These are phyloP conservation scores for Orbilia javanica DNA, from an alignment of 2,329 filamentous ascomycete species.

Conservation along the genomic window DNA sequence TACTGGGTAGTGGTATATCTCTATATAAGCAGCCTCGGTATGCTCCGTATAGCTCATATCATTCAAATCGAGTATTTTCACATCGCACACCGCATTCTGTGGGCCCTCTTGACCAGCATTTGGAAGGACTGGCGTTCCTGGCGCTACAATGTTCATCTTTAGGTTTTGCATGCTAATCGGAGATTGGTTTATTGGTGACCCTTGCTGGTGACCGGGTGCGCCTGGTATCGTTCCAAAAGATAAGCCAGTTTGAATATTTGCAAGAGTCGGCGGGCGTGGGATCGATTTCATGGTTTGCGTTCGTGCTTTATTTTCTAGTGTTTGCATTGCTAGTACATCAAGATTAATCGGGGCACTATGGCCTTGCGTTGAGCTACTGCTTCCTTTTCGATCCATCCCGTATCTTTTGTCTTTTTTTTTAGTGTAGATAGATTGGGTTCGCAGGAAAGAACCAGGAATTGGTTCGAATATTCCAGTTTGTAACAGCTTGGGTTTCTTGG, in stretches of 20 bases:
- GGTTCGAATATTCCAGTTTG: too few relatives aligned
- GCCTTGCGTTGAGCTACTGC: neutral
- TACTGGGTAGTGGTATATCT: conserved; percentile 36
- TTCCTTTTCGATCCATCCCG: neutral
- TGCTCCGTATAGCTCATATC: conserved; percentile 17
- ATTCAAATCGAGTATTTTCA: conserved; percentile 7
- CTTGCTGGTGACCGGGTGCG: neutral
- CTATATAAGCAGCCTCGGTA: conserved; percentile 26
- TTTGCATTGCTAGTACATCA: neutral
- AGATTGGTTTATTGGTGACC: conserved; percentile 2
- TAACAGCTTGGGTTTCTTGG: too few relatives aligned
- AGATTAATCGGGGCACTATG: neutral
- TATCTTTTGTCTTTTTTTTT: too few relatives aligned
- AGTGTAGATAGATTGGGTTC: too few relatives aligned
- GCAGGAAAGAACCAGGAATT: neutral
- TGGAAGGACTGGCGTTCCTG: neutral
- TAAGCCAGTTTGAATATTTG: conserved; percentile 15
- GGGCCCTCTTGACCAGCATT: neutral
- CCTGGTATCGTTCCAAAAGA: neutral
- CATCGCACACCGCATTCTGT: conserved; percentile 2
- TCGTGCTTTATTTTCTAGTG: conserved; percentile 7
- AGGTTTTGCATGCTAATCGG: neutral
- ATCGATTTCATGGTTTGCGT: conserved; percentile 1
- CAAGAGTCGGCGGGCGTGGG: neutral
- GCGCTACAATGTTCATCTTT: neutral